Evolutionary conservation across 179 eudicot species (phyloP).

Genomic region (Beta corolliflora): DNA sequence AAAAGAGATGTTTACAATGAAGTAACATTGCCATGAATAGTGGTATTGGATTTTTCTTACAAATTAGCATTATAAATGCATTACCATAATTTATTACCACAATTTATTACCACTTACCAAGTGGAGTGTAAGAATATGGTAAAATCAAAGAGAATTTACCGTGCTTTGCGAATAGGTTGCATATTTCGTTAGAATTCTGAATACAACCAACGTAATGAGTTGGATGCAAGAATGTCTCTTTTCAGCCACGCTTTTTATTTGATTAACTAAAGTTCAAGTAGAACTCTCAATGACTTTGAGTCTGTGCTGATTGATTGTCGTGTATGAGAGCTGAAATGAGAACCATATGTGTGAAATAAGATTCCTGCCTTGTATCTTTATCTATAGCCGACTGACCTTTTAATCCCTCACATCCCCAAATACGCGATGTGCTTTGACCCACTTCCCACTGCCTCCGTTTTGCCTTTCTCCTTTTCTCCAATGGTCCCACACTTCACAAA

Average conservation of each 20-base stretch:
- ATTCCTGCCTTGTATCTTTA: neutral
- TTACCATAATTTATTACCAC: too few species aligned
- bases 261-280: neutral
- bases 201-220: too few species aligned
- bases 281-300: neutral
- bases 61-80: too few species aligned
- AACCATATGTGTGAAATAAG: conserved; percentile 2
- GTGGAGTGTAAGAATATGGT: too few species aligned
- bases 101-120: too few species aligned
- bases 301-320: neutral
- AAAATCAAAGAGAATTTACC: too few species aligned
- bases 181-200: too few species aligned
- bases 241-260: neutral
- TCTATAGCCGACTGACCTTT: neutral
- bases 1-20: too few species aligned
- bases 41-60: too few species aligned
- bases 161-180: too few species aligned
- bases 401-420: neutral
- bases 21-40: too few species aligned
- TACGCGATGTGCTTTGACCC: conserved; percentile 20
- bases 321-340: neutral
- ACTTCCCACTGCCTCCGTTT: conserved; percentile 7
- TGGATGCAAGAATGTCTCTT: neutral
- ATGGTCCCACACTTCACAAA: neutral
- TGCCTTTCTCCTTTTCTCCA: neutral